Conservation (phyloP, 805 yeast species). For the Pichia scutulata region DNA sequence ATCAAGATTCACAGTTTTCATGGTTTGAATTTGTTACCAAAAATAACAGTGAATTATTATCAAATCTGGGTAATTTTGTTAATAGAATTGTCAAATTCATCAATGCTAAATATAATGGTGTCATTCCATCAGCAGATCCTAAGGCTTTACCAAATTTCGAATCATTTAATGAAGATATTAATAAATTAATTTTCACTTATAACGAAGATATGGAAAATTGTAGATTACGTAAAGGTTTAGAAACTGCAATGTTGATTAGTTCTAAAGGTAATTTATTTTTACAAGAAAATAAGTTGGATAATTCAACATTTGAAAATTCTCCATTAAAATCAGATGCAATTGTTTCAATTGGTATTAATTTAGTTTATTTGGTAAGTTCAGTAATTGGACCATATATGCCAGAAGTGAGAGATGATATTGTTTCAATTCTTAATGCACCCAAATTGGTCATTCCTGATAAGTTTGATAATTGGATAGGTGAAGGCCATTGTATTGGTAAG, state of each 20-base stretch:
- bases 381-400: conserved; percentile 88
- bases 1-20: conserved; percentile 92
- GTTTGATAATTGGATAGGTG: conserved; percentile 58
- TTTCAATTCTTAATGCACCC: conserved; percentile 78
- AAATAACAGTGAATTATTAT: conserved; percentile 88
- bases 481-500: conserved; percentile 83
- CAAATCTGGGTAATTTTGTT: conserved; percentile 94
- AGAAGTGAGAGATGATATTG: conserved; percentile 60
- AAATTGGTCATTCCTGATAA: conserved; percentile 66
- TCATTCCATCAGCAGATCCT: conserved; percentile 61
- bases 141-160: conserved; percentile 41
- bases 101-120: conserved; percentile 86
- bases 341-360: conserved; percentile 82
- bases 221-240: conserved; percentile 82
- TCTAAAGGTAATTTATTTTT: conserved; percentile 91
- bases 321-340: conserved; percentile 88
- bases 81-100: conserved; percentile 89
- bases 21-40: conserved; percentile 94
- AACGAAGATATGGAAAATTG: conserved; percentile 67
- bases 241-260: conserved; percentile 82
- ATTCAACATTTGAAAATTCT: conserved; percentile 63
- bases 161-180: conserved; percentile 46
- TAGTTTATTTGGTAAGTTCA: conserved; percentile 79
- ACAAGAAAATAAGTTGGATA: conserved; percentile 94
- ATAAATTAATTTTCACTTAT: conserved; percentile 53